These are phyloP conservation scores for Brassica juncea DNA, from an alignment of 345 rosid species.

Conservation along the genomic window DNA sequence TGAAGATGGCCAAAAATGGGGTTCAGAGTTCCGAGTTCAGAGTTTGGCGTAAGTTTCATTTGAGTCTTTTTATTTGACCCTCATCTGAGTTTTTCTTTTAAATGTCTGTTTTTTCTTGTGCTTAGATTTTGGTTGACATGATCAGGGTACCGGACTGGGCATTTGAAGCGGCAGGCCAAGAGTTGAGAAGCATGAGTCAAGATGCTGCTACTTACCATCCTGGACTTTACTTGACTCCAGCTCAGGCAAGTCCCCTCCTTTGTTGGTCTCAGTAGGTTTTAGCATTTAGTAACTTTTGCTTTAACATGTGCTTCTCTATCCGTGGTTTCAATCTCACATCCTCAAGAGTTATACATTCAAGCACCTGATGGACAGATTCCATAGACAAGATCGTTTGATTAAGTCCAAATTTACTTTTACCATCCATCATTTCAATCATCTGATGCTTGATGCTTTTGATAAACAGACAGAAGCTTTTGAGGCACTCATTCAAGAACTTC, in stretches of 20 bases:
- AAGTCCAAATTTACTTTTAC: not conserved
- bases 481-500: slow-evolving; percentile 94
- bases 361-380: not conserved
- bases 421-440: slow-evolving; percentile 6
- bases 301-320: not conserved
- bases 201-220: slow-evolving; percentile 95
- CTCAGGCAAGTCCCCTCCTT: slow-evolving; percentile 34
- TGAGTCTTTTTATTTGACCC: not conserved
- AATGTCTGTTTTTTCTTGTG: slow-evolving; percentile 12
- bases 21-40: slow-evolving; percentile 97
- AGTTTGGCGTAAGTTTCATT: slow-evolving; percentile 71
- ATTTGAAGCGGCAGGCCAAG: slow-evolving; percentile 99
- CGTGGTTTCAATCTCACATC: not conserved
- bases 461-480: slow-evolving; percentile 91
- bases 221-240: slow-evolving; percentile 68
- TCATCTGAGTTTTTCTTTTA: too few species aligned
- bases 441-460: slow-evolving; percentile 17
- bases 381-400: not conserved
- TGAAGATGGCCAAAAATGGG: slow-evolving; percentile 96
- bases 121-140: slow-evolving; percentile 90
- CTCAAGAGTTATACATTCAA: not conserved
- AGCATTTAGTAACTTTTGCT: slow-evolving; percentile 16
- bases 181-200: slow-evolving; percentile 92
- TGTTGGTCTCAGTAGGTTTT: not conserved
- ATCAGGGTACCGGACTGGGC: slow-evolving; percentile 97